phyloP scores from a whole-genome alignment of 2,329 filamentous ascomycete species.

The Aspergillus transmontanensis region DNA sequence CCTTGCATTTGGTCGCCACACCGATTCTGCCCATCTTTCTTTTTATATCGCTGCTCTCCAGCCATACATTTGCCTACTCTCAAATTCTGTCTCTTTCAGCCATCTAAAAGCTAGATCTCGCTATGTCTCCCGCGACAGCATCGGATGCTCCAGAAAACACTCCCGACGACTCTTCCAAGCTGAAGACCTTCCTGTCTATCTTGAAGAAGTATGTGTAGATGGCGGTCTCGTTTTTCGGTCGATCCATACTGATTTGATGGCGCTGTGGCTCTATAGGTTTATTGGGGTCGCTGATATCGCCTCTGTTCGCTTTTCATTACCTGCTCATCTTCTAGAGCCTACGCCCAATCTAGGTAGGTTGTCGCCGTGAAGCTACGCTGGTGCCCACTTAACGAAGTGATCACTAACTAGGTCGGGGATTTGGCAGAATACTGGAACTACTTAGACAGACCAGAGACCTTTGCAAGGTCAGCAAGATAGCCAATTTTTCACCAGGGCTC shows the following conservation, averaged over 20 bases:
- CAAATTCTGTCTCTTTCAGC: background rate
- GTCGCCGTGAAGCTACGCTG: background rate
- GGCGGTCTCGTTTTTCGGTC: background rate
- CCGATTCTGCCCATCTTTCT: background rate
- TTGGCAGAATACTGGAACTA: conserved; percentile 93
- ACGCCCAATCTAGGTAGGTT: conserved; percentile 78
- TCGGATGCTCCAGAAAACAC: conserved; percentile 53
- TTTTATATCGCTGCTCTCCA: background rate
- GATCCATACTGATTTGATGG: conserved; percentile 33
- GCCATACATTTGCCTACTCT: background rate
- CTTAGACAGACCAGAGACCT: conserved; percentile 90
- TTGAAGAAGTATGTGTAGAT: conserved; percentile 69
- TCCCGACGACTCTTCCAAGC: conserved; percentile 80
- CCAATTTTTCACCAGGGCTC: conserved; percentile 20
- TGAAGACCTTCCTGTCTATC: conserved; percentile 85
- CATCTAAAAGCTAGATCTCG: background rate
- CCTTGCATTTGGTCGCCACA: conserved; percentile 1
- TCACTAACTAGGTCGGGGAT: conserved; percentile 16
- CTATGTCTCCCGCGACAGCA: conserved; percentile 35
- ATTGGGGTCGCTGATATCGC: conserved; percentile 96
- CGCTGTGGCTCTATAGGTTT: conserved; percentile 63
- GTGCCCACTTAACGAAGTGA: background rate
- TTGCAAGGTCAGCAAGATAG: conserved; percentile 59
- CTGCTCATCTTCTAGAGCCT: conserved; percentile 91
- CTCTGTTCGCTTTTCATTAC: conserved; percentile 91